Evolutionary conservation across 225 moss, liverwort and hornwort genomes (phyloP).

Genomic region (Straminergon stramineum): DNA sequence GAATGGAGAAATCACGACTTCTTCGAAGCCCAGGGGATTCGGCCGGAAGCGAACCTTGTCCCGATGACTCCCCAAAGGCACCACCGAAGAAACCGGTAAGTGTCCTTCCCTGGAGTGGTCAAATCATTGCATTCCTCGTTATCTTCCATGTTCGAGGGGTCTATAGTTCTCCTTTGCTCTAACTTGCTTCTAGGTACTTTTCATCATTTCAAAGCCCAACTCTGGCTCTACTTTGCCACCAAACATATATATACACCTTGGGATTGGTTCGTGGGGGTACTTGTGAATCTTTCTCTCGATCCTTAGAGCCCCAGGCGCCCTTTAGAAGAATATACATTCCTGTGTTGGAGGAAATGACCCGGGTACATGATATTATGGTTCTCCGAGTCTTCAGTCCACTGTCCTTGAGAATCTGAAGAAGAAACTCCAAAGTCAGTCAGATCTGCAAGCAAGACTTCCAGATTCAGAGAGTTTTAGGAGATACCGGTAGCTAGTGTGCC

Average conservation of each 20-base stretch:
- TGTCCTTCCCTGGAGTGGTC: not conserved
- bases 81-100: slow-evolving; percentile 16
- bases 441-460: not conserved
- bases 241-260: not conserved
- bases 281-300: not conserved
- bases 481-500: not conserved
- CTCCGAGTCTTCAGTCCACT: not conserved
- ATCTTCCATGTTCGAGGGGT: not conserved
- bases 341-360: not conserved
- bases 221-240: not conserved
- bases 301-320: not conserved
- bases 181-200: no score
- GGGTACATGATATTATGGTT: not conserved
- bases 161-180: not conserved
- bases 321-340: not conserved
- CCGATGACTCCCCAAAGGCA: slow-evolving; percentile 2
- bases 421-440: not conserved
- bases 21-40: not conserved
- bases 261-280: not conserved
- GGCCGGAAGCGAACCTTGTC: not conserved
- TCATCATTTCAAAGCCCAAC: not conserved
- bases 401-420: not conserved
- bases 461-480: not conserved
- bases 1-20: slow-evolving; percentile 18
- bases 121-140: not conserved